A percentile compares a stretch with the other conserved stretches of the same genome.
Evolutionary conservation across 2,329 filamentous ascomycete species (phyloP).

Genomic region (Orbilia brochopaga): DNA sequence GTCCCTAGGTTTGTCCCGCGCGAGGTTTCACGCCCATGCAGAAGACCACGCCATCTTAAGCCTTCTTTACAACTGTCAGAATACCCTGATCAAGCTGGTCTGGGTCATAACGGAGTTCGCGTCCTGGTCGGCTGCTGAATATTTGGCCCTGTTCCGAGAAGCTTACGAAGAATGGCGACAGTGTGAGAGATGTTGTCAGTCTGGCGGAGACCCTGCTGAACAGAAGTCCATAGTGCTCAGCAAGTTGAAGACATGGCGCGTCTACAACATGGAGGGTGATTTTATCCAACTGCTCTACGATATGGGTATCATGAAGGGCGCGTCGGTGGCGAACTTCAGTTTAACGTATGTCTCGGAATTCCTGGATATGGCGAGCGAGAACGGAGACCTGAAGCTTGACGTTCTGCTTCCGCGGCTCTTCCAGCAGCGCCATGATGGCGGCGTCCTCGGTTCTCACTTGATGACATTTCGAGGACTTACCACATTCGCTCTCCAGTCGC

Average conservation of each 20-base stretch:
- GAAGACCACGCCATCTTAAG: conserved; percentile 24
- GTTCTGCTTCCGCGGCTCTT: conserved; percentile 1
- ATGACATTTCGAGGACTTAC: conserved; percentile 22
- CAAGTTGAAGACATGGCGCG: conserved; percentile 15
- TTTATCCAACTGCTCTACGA: conserved; percentile 17
- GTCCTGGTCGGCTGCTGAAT: too few relatives aligned
- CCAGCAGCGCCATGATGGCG: conserved; percentile 3
- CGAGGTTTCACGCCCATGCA: neutral
- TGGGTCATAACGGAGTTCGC: conserved; percentile 18
- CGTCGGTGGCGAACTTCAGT: conserved; percentile 15
- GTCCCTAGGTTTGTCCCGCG: conserved; percentile 6
- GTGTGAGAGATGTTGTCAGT: conserved; percentile 8
- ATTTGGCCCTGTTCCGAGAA: neutral
- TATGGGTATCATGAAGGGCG: neutral
- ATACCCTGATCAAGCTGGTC: conserved; percentile 19
- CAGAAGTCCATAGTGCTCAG: conserved; percentile 9
- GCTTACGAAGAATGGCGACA: conserved; percentile 13
- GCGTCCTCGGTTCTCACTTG: conserved; percentile 14
- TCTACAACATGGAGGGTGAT: conserved; percentile 1
- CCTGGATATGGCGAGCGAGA: conserved; percentile 1
- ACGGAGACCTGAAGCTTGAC: conserved; percentile 16
- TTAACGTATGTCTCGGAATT: neutral
- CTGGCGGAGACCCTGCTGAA: neutral
- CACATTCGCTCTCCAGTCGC: conserved; percentile 11
- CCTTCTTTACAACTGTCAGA: conserved; percentile 27